Base-by-base conservation (phyloP, 305 asterid species). In the Caryopteris hybrid region DNA sequence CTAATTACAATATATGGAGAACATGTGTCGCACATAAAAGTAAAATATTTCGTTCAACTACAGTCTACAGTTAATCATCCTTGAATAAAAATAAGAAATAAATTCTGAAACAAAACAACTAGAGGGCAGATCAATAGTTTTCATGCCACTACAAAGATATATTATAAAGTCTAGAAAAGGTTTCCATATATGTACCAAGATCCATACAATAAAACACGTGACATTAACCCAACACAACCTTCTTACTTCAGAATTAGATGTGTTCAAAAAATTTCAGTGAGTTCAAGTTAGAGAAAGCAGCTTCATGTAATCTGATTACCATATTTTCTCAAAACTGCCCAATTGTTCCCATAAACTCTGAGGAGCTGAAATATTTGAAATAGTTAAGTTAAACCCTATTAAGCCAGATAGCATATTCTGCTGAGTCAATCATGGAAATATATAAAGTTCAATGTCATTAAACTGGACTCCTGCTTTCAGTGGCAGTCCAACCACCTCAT, bases 1-100 rank as follows among this genome's bases (percentile, higher is more conserved):
- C 10, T n/a, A 29, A 71, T 75, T 27, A 69, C 27, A 16, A 54
- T 53, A 54, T 13, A 54, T 33, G 63, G 55, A 43, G 8, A 46
- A 60, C 16, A 65, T 51, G 57, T 38, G 52, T 41, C 61, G 57
- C 45, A 12, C n/a, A 4, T 12, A 18, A 22, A 55, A n/a, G 6
- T 53, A 29, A 23, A 25, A 13, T 21, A 11, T n/a, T 65, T 27
- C 27, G 47, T 50, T 11, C 29, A 29, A 6, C n/a, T n/a, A n/a
- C n/a, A n/a, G n/a, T n/a, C 16, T 48, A 25, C 17, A 53, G 55
- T n/a, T 17, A 29, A 53, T 21, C 63, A 60, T 48, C 31, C 21
- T 31, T 21, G 8, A 56, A 18, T 7, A 64, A 33, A 18, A 13
- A 20, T 25, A n/a, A 23, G 62, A 21, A 46, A 74, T 54, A 29